phyloP scores from a whole-genome alignment of 1,284 basidiomycete species.

The Ustanciosporium gigantosporum region DNA sequence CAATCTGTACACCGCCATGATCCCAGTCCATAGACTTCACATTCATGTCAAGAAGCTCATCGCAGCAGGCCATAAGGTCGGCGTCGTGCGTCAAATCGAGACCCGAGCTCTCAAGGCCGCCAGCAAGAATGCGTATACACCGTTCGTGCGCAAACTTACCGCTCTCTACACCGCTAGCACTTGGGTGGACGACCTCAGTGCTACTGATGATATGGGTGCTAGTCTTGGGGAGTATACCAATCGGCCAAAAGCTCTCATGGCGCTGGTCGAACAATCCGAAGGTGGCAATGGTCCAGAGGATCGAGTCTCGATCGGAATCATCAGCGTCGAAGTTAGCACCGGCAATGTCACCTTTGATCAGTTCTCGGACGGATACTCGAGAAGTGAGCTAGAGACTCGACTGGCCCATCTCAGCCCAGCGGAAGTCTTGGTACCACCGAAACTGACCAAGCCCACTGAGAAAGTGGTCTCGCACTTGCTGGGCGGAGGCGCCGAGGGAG shows the following conservation, averaged over 20 bases:
- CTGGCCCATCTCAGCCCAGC: constrained; percentile 68
- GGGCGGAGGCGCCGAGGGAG: constrained; percentile 57
- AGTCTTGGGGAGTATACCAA: constrained; percentile 22
- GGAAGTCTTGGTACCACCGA: constrained; percentile 72
- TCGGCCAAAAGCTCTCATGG: constrained; percentile 41
- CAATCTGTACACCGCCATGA: constrained; percentile 80
- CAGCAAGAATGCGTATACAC: constrained; percentile 57
- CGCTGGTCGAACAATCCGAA: constrained; percentile 70
- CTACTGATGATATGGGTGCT: constrained; percentile 65
- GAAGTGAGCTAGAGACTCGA: constrained; percentile 56
- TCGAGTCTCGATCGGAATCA: constrained; percentile 71
- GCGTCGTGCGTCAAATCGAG: constrained; percentile 85
- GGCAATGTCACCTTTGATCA: constrained; percentile 91
- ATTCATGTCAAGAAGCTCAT: constrained; percentile 82
- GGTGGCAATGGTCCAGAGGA: constrained; percentile 68
- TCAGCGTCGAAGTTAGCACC: constrained; percentile 81
- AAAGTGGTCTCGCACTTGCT: constrained; percentile 74
- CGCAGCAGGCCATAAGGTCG: constrained; percentile 79
- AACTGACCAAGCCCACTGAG: constrained; percentile 74
- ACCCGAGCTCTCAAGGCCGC: constrained; percentile 93
- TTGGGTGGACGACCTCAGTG: constrained; percentile 73
- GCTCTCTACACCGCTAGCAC: constrained; percentile 86
- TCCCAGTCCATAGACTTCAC: constrained; percentile 78
- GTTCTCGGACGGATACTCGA: constrained; percentile 61
- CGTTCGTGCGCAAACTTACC: constrained; percentile 80